Percentiles rank a stretch among this genome's conserved stretches.
Conservation (phyloP, 2,329 filamentous ascomycete species). For the Gnomoniopsis smithogilvyi region DNA sequence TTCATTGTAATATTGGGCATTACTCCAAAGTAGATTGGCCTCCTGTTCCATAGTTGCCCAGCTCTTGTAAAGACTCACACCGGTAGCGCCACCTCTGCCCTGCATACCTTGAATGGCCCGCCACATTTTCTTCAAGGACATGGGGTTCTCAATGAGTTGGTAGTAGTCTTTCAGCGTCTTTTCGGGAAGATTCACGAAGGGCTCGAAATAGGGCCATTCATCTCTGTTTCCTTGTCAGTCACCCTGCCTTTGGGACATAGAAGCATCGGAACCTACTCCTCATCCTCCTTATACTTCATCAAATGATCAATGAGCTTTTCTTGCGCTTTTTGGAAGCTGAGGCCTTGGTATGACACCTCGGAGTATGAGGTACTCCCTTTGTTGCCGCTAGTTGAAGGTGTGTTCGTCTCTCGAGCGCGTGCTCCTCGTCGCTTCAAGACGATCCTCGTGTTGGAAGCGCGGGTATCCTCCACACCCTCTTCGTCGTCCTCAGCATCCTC, state of each 20-base stretch:
- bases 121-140: slow-evolving; percentile 74
- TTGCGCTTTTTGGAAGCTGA: slow-evolving; percentile 80
- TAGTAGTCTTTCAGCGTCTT: slow-evolving; percentile 82
- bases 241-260: neutral
- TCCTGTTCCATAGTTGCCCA: slow-evolving; percentile 83
- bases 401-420: slow-evolving; percentile 25
- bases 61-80: slow-evolving; percentile 67
- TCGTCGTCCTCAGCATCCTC: slow-evolving; percentile 29
- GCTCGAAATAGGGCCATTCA: slow-evolving; percentile 66
- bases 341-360: slow-evolving; percentile 62
- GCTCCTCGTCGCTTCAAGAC: slow-evolving; percentile 20
- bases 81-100: slow-evolving; percentile 62
- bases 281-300: slow-evolving; percentile 60
- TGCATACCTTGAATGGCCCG: slow-evolving; percentile 73
- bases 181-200: slow-evolving; percentile 76
- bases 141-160: slow-evolving; percentile 73
- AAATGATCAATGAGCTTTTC: slow-evolving; percentile 79
- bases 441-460: slow-evolving; percentile 16
- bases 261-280: slow-evolving; percentile 44
- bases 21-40: slow-evolving; percentile 78
- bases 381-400: slow-evolving; percentile 23
- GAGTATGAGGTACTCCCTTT: slow-evolving; percentile 54
- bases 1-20: slow-evolving; percentile 87
- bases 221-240: slow-evolving; percentile 46
- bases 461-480: slow-evolving; percentile 21